phyloP scores from a whole-genome alignment of 164 flowering plant species.

The Chloranthus sessilifolius region DNA sequence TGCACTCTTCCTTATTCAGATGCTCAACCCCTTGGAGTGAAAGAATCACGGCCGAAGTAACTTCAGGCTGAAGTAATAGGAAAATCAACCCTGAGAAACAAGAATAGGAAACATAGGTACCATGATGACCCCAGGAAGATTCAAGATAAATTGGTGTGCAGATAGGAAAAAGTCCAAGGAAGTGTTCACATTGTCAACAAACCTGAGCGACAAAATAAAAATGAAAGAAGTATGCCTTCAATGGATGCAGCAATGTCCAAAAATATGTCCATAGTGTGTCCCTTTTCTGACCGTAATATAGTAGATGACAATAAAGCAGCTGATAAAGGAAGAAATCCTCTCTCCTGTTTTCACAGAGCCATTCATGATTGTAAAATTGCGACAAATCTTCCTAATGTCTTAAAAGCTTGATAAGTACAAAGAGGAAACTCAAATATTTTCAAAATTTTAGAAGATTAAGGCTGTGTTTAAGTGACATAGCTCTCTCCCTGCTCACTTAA shows the following conservation, averaged over 20 bases:
- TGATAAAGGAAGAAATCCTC: conserved; percentile 91
- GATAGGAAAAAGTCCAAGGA: too few relatives aligned
- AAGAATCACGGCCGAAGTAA: conserved; percentile 51
- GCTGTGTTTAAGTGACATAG: too few relatives aligned
- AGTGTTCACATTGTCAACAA: not conserved
- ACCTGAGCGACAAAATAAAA: conserved; percentile 90
- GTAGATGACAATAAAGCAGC: conserved; percentile 84
- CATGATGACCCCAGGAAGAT: not conserved
- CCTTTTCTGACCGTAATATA: conserved; percentile 47
- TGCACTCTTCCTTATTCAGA: conserved; percentile 47
- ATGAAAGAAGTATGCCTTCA: conserved; percentile 67
- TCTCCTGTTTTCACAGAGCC: conserved; percentile 55
- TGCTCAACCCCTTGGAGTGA: conserved; percentile 57
- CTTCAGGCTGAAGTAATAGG: conserved; percentile 70
- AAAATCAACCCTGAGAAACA: conserved; percentile 61
- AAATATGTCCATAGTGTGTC: conserved; percentile 44
- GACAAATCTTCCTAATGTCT: not conserved
- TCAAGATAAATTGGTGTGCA: not conserved
- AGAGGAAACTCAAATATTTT: too few relatives aligned
- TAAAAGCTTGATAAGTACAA: too few relatives aligned
- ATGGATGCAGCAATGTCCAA: conserved; percentile 59
- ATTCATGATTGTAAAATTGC: conserved; percentile 1
- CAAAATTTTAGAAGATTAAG: too few relatives aligned
- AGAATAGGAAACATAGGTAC: conserved; percentile 1
- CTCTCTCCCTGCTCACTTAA: too few relatives aligned